phyloP scores from a whole-genome alignment of 495 filamentous ascomycete species.

The Neurospora sp. region DNA sequence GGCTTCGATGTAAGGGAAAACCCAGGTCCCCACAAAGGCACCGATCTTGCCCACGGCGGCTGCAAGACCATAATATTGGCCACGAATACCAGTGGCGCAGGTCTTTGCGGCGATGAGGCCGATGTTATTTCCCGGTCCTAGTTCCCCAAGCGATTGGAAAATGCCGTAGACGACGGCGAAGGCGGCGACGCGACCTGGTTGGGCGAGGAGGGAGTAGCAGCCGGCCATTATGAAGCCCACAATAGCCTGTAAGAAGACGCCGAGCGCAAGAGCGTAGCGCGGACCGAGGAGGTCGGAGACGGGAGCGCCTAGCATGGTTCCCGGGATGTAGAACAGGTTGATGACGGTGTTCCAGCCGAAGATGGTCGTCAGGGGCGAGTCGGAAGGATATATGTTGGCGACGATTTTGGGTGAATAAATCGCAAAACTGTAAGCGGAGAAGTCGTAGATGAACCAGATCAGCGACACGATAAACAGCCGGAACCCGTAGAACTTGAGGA shows the following conservation, averaged over 20 bases:
- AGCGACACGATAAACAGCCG: slow-evolving; percentile 58
- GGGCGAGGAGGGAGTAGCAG: slow-evolving; percentile 53
- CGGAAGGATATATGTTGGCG: slow-evolving; percentile 44
- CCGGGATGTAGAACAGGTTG: slow-evolving; percentile 81
- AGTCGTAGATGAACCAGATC: slow-evolving; percentile 94
- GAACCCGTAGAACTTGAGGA: slow-evolving; percentile 48
- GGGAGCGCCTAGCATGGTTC: slow-evolving; percentile 64
- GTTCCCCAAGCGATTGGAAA: slow-evolving; percentile 73
- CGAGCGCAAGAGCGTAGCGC: slow-evolving; percentile 54
- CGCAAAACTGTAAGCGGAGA: slow-evolving; percentile 67
- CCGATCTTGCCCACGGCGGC: slow-evolving; percentile 81
- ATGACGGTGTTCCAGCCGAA: slow-evolving; percentile 82
- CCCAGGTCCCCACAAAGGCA: slow-evolving; percentile 80
- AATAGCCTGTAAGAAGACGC: slow-evolving; percentile 59
- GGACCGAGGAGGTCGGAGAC: slow-evolving; percentile 69
- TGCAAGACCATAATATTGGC: slow-evolving; percentile 86
- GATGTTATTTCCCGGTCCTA: slow-evolving; percentile 88
- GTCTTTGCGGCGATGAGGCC: slow-evolving; percentile 81
- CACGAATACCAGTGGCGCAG: slow-evolving; percentile 73
- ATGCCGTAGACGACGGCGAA: slow-evolving; percentile 73
- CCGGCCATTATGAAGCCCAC: slow-evolving; percentile 84
- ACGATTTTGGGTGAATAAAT: slow-evolving; percentile 70
- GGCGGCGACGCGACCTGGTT: slow-evolving; percentile 53
- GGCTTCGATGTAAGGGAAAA: slow-evolving; percentile 61
- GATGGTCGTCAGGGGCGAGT: slow-evolving; percentile 49